Evolutionary conservation across 768 basidiomycete genomes (phyloP), one percentile per base, ranked within the genome.

Genomic region (Termitomyces sp.): DNA sequence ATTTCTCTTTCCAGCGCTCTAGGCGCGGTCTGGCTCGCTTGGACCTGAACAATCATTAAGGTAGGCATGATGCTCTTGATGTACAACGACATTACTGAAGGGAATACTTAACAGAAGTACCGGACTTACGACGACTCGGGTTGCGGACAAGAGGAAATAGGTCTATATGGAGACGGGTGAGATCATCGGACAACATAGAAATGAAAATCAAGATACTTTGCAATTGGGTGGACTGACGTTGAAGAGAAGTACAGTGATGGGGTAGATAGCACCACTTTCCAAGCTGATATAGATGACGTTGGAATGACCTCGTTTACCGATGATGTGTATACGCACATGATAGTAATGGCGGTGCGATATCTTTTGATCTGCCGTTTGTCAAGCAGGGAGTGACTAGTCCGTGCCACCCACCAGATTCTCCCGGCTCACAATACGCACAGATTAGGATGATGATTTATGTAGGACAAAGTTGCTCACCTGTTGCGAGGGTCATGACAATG

Each of bases 341-440:
- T 23, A 25, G 25, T 25, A 10, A 51, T 40, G 11, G 37, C 50
- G 8, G 23, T 29, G 12, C n/a, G 50, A 51, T 51, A 51, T 40
- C 37, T 51, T 29, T 3, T 40, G 2, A 40, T 51, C 50, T 51
- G 50, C 27, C 11, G 25, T 51, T 51, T 51, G 25, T 40, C 37
- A 27, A 51, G 50, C 50, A 51, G 37, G 4, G 17, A 51, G 37
- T 51, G 17, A 11, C 10, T 51, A n/a, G 37, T 12, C 37, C 50
- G 50, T 17, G 25, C 40, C n/a, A 51, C 50, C 50, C 50, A 51
- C 50, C 50, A 51, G 23, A 51, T 51, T 19, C 50, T 17, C n/a
- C 50, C 50, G 5, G 50, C 50, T 51, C 12, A 11, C 10, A 14
- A n/a, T 38, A 0, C 40, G 2, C 25, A 27, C 27, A 14, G 14